phyloP scores from a whole-genome alignment of 1,284 basidiomycete genomes.

The Pseudozyma flocculosa region DNA sequence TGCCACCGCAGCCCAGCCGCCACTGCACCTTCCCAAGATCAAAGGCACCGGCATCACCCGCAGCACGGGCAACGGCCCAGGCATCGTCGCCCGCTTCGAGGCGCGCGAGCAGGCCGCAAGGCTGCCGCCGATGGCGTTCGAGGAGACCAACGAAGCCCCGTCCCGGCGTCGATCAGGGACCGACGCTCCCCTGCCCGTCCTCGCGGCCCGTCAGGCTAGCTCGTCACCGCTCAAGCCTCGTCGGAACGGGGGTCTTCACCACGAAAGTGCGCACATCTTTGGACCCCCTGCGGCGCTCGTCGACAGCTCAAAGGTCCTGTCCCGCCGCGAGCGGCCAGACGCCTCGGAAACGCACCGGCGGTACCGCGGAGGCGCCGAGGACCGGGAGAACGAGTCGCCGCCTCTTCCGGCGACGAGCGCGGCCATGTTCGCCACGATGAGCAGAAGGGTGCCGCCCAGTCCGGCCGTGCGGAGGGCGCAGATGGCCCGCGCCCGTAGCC shows the following conservation, averaged over 20 bases:
- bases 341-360: too few relatives aligned
- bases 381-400: background rate
- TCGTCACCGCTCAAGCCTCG: too few relatives aligned
- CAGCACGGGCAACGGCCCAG: background rate
- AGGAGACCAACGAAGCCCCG: too few relatives aligned
- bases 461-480: slow-evolving; percentile 33
- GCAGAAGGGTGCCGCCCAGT: slow-evolving; percentile 17
- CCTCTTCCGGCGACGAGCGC: too few relatives aligned
- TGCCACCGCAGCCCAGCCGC: background rate
- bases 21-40: background rate
- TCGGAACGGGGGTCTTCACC: too few relatives aligned
- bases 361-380: background rate
- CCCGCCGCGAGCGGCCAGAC: too few relatives aligned
- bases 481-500: slow-evolving; percentile 19
- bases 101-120: background rate
- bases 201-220: too few relatives aligned
- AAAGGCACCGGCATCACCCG: background rate
- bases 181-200: background rate
- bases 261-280: background rate
- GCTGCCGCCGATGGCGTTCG: too few relatives aligned
- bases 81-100: background rate
- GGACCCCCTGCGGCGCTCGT: background rate
- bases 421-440: background rate
- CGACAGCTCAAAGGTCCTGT: background rate
- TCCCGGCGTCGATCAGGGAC: background rate